Base-by-base conservation (phyloP, 768 basidiomycete genomes). In the Calocybe gangraenosa region DNA sequence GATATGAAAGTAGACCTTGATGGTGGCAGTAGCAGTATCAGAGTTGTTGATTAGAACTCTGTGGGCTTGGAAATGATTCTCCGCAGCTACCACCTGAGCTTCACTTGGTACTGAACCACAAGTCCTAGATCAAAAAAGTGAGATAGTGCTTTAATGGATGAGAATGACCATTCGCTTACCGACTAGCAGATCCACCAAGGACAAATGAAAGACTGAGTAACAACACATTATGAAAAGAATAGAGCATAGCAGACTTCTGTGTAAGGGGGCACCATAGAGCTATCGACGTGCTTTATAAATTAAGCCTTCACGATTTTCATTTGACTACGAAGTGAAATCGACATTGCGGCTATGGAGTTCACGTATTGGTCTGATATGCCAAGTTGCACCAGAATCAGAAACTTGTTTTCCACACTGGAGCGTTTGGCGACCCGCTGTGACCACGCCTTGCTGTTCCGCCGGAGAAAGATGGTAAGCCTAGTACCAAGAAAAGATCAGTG, bases 1-100 rank as follows among this genome's bases (percentile, higher is more conserved):
- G 36, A 70, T 67, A 54, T 72, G 67, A 54, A 67, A 56, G 42
- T 50, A 39, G 22, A 58, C 47, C 36, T 66, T 47, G 20, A 66
- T 17, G 7, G 37, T 38, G 9, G 49, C 11, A 11, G 25, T 28
- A 11, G 25, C 25, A 11, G 25, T 28, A 28, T 5, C 28, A 39
- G 33, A 46, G 11, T 21, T 33, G 33, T n/a, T 38, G 11, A 40
- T 14, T 23, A 44, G 35, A 30, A 56, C 43, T 21, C 46, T 45
- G 47, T 53, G 42, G 17, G 39, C 44, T 36, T 46, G 46, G 37
- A 56, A 56, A 45, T 58, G 55, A 18, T 37, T 39, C 31, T 58
- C 57, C 7, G 51, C 49, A 13, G 50, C 49, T 15, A 35, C 32
- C 25, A 53, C 31, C 32, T 51, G 40, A 19, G 41, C 43, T 19